A percentile compares a stretch with the other conserved stretches of the same genome.
These are phyloP conservation scores for Globisporangium perplexum DNA, from an alignment of 352 stramenopile genomes.

Conservation along the genomic window DNA sequence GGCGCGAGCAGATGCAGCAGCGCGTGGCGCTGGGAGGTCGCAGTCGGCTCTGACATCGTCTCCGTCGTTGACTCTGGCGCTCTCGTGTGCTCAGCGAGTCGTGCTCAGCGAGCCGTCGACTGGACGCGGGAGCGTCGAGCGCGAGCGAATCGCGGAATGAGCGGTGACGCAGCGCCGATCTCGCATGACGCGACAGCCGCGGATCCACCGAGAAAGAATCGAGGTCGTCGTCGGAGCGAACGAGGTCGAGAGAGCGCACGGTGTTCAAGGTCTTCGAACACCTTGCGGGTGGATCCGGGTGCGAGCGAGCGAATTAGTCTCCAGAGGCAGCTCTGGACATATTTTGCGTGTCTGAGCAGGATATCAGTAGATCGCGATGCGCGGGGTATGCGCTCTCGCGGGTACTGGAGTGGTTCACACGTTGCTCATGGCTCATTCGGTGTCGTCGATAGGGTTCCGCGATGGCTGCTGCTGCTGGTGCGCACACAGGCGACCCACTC, in stretches of 20 bases:
- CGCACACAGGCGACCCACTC: no score
- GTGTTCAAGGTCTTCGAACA: neutral
- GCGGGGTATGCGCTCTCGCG: neutral
- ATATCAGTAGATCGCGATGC: neutral
- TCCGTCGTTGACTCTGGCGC: no score
- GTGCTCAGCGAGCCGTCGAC: no score
- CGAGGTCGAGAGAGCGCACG: neutral
- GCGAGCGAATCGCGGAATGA: neutral
- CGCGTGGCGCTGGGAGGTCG: slow-evolving; percentile 8
- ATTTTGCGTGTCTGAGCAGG: no score
- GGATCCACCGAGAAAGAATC: neutral
- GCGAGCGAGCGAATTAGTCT: no score
- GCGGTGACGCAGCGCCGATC: neutral
- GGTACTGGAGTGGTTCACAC: neutral
- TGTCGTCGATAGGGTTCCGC: neutral
- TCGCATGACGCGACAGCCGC: neutral
- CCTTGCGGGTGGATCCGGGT: no score
- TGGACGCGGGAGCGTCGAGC: neutral
- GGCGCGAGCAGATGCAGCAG: neutral
- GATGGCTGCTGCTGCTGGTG: neutral
- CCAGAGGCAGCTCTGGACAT: no score
- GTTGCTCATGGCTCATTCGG: neutral
- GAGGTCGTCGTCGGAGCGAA: neutral
- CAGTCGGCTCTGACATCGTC: neutral
- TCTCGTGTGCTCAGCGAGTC: no score